phyloP scores from a whole-genome alignment of 1,284 basidiomycete species.

The Cutaneotrichosporon spelunceum region DNA sequence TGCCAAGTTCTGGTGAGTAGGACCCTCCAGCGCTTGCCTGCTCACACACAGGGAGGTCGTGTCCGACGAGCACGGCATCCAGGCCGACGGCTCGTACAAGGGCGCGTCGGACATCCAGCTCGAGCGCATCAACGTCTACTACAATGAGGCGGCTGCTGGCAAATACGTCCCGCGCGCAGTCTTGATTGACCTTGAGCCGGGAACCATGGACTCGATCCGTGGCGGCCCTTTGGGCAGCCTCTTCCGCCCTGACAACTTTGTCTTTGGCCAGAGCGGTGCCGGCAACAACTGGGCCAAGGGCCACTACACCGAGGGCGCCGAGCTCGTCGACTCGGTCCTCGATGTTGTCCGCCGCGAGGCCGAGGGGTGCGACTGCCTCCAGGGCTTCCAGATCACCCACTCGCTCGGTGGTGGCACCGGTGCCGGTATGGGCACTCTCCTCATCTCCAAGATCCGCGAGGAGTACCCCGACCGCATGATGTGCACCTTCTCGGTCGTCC shows the following conservation, averaged over 20 bases:
- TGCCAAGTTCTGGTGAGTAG: constrained; percentile 97
- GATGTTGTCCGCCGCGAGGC: constrained; percentile 70
- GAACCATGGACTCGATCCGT: constrained; percentile 93
- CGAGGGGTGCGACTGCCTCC: constrained; percentile 79
- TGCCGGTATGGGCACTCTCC: constrained; percentile 75
- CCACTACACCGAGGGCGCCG: constrained; percentile 86
- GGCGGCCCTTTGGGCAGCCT: constrained; percentile 58
- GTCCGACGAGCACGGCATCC: constrained; percentile 96
- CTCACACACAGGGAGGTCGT: constrained; percentile 55
- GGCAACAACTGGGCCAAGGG: constrained; percentile 54
- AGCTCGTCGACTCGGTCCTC: constrained; percentile 81
- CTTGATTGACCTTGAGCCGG: constrained; percentile 90
- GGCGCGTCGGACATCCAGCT: constrained; percentile 93
- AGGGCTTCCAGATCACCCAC: constrained; percentile 91
- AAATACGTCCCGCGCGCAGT: constrained; percentile 97
- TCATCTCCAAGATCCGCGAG: constrained; percentile 82
- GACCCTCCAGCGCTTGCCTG: background rate
- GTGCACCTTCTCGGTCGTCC: constrained; percentile 85
- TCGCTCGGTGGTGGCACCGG: constrained; percentile 93
- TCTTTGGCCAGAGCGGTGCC: constrained; percentile 69
- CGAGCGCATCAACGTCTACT: constrained; percentile 95
- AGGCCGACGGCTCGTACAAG: constrained; percentile 84
- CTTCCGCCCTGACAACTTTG: constrained; percentile 73
- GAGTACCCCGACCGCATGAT: constrained; percentile 93
- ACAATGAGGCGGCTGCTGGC: constrained; percentile 79